Conservation (phyloP, 2,329 filamentous ascomycete genomes). For the Aspergillus sp. region DNA sequence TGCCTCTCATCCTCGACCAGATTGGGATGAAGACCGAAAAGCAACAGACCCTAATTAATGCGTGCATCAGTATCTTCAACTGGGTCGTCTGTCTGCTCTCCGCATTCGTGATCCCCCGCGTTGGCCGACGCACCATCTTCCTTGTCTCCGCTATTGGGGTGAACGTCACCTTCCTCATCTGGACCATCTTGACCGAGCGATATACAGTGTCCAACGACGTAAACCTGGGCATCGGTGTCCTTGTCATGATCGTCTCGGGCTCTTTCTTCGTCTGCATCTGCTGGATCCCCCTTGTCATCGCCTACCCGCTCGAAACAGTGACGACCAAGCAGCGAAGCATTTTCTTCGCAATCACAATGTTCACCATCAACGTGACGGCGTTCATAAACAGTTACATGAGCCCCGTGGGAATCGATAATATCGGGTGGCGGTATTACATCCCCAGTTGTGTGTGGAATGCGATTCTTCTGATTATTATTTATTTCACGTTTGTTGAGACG, state of each 20-base stretch:
- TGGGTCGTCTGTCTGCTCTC: not conserved
- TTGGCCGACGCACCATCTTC: not conserved
- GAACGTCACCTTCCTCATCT: not conserved
- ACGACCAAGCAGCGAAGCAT: conserved; percentile 3
- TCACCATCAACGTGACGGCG: not conserved
- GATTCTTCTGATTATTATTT: not conserved
- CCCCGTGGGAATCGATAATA: not conserved
- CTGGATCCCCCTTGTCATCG: not conserved
- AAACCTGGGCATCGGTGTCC: not conserved
- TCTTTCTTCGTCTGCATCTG: not conserved
- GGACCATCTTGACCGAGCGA: not conserved
- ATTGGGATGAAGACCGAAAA: not conserved
- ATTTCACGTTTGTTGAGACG: not conserved
- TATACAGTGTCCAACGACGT: not conserved
- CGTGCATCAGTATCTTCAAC: not conserved
- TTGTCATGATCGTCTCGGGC: not conserved
- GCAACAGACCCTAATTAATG: not conserved
- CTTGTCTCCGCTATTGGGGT: not conserved
- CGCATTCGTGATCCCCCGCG: not conserved
- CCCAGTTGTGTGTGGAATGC: not conserved
- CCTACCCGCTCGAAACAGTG: not conserved
- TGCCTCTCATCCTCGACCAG: not conserved
- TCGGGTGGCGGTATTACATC: not conserved
- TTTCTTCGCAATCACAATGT: not conserved
- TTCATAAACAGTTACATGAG: not conserved